Evolutionary conservation across 768 basidiomycete genomes (phyloP).

Genomic region (Panaeolus cyanescens): DNA sequence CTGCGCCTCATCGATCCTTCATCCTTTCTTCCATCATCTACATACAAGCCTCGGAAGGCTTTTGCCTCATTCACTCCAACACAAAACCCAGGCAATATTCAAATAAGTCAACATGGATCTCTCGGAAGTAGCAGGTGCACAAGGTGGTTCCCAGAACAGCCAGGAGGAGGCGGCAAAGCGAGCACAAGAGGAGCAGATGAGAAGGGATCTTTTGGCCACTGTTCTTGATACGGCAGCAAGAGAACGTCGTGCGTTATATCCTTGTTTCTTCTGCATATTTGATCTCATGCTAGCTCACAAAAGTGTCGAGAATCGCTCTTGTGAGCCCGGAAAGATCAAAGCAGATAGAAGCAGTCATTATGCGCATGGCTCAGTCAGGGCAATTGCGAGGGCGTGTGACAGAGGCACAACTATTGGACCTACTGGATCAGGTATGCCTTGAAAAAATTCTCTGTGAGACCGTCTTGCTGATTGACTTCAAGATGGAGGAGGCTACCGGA

Average conservation of each 20-base stretch:
- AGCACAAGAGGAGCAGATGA: constrained; percentile 74
- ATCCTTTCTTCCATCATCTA: constrained; percentile 1
- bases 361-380: constrained; percentile 83
- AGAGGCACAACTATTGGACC: constrained; percentile 80
- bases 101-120: background rate
- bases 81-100: background rate
- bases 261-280: background rate
- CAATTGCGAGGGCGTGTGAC: constrained; percentile 76
- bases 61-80: background rate
- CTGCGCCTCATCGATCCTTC: background rate
- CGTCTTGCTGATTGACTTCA: background rate
- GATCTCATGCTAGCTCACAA: background rate
- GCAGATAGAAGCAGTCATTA: constrained; percentile 76
- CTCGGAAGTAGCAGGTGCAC: background rate
- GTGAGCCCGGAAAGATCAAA: constrained; percentile 82
- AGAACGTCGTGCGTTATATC: constrained; percentile 67
- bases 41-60: background rate
- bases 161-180: constrained; percentile 56
- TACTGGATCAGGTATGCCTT: constrained; percentile 78
- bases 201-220: constrained; percentile 75
- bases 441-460: background rate
- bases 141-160: constrained; percentile 8
- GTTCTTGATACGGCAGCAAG: constrained; percentile 78
- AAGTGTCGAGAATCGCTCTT: constrained; percentile 86
- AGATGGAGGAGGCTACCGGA: constrained; percentile 40